These are phyloP conservation scores for Ramaria rubella DNA, from an alignment of 768 basidiomycete genomes.

Conservation along the genomic window DNA sequence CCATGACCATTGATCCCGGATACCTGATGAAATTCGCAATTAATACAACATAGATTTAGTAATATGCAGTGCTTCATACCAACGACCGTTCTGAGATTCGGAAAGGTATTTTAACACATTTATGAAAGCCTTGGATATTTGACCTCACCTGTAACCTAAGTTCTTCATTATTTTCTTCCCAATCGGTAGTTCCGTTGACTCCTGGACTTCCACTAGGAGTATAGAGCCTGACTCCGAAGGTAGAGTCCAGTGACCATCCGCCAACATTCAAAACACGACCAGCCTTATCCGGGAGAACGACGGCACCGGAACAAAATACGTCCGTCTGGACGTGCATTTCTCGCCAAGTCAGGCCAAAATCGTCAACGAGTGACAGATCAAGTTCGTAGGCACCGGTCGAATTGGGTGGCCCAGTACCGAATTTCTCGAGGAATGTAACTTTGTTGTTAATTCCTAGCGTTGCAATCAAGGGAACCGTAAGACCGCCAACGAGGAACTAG, in stretches of 20 bases:
- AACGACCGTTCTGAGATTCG: slow-evolving; percentile 47
- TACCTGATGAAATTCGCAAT: slow-evolving; percentile 18
- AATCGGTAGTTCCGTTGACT: slow-evolving; percentile 68
- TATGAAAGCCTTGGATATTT: not conserved
- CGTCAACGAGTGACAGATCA: slow-evolving; percentile 49
- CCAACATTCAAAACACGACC: slow-evolving; percentile 52
- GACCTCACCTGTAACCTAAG: slow-evolving; percentile 54
- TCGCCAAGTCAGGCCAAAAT: slow-evolving; percentile 52
- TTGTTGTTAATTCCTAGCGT: slow-evolving; percentile 79
- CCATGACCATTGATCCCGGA: slow-evolving; percentile 56
- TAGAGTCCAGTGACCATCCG: slow-evolving; percentile 66
- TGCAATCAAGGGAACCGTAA: slow-evolving; percentile 66
- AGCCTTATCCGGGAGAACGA: slow-evolving; percentile 69
- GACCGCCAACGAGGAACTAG: slow-evolving; percentile 46
- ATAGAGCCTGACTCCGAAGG: slow-evolving; percentile 67
- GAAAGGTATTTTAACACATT: too few species aligned
- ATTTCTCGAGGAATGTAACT: slow-evolving; percentile 73
- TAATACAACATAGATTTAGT: not conserved
- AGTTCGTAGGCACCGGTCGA: slow-evolving; percentile 77
- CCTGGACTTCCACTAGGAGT: slow-evolving; percentile 62
- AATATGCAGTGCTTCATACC: slow-evolving; percentile 36
- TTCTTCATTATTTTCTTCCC: slow-evolving; percentile 62
- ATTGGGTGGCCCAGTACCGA: slow-evolving; percentile 55
- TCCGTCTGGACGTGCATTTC: slow-evolving; percentile 71
- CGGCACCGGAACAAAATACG: slow-evolving; percentile 71